A percentile compares a stretch with the other conserved stretches of the same genome.
Evolutionary conservation across 2,329 filamentous ascomycete species (phyloP).

Genomic region (Hymenoscyphus fraxineus): DNA sequence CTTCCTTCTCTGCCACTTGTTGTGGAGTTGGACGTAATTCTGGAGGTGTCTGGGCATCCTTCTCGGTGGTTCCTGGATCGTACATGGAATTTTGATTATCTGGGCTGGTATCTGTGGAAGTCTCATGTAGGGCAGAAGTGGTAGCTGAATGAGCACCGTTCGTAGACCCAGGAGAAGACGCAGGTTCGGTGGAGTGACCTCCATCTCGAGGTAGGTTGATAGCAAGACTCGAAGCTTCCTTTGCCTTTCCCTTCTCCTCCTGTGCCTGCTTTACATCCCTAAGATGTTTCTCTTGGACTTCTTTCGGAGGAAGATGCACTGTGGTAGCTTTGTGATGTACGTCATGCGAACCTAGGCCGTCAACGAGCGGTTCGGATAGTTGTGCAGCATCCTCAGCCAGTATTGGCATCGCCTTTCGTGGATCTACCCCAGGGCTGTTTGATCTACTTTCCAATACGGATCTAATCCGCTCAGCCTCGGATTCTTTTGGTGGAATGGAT

Average conservation of each 20-base stretch:
- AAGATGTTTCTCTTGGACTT: conserved; percentile 45
- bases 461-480: conserved; percentile 29
- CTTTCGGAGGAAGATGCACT: conserved; percentile 47
- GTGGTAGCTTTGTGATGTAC: conserved; percentile 28
- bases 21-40: conserved; percentile 26
- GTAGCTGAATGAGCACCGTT: conserved; percentile 65
- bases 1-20: conserved; percentile 36
- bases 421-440: conserved; percentile 34
- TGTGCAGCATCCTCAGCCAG: conserved; percentile 35
- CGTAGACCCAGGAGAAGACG: conserved; percentile 61
- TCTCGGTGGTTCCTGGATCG: conserved; percentile 44
- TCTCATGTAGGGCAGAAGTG: conserved; percentile 65
- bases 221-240: conserved; percentile 27
- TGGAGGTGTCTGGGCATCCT: conserved; percentile 39
- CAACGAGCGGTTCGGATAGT: conserved; percentile 28
- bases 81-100: conserved; percentile 62
- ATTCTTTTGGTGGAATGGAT: conserved; percentile 15
- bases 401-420: conserved; percentile 32
- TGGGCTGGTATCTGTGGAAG: conserved; percentile 70
- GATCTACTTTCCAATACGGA: conserved; percentile 28
- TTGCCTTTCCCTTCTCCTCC: conserved; percentile 30
- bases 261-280: conserved; percentile 38
- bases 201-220: conserved; percentile 38
- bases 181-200: conserved; percentile 41
- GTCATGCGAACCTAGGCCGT: conserved; percentile 25